Percentiles rank a stretch among this genome's conserved stretches.
Evolutionary conservation across 768 basidiomycete species (phyloP).

Genomic region (Dentipellis fragilis): DNA sequence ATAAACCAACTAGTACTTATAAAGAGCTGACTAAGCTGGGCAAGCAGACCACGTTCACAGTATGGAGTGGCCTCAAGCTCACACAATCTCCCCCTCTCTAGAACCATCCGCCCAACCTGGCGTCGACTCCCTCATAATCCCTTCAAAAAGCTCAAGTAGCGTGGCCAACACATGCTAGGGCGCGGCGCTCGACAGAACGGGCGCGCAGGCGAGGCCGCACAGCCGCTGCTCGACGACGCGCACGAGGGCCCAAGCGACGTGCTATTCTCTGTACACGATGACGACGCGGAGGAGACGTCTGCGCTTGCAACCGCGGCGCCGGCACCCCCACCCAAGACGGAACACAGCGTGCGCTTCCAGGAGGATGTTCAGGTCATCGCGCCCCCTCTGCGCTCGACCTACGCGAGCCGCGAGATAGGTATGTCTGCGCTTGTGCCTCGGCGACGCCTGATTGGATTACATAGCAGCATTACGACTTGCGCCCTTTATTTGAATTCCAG

Average conservation of each 20-base stretch:
- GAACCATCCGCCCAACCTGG: too few species aligned
- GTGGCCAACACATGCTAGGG: slow-evolving; percentile 6
- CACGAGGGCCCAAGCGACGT: slow-evolving; percentile 22
- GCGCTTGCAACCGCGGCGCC: slow-evolving; percentile 14
- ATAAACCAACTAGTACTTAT: too few species aligned
- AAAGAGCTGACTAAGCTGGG: too few species aligned
- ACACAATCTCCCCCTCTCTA: too few species aligned
- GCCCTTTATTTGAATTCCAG: slow-evolving; percentile 25
- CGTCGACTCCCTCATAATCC: too few species aligned
- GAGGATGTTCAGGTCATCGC: slow-evolving; percentile 63
- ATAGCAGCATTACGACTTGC: slow-evolving; percentile 4
- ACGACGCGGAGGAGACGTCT: slow-evolving; percentile 24
- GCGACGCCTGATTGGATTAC: not conserved
- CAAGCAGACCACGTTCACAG: too few species aligned
- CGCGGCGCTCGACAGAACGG: slow-evolving; percentile 8
- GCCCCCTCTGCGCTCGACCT: slow-evolving; percentile 61
- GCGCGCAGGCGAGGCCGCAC: slow-evolving; percentile 31
- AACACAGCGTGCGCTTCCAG: slow-evolving; percentile 44
- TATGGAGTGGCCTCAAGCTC: too few species aligned
- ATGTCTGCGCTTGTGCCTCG: slow-evolving; percentile 26
- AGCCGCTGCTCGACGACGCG: slow-evolving; percentile 50
- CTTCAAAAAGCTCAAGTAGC: too few species aligned
- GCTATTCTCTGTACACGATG: slow-evolving; percentile 45
- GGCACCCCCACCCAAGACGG: slow-evolving; percentile 6
- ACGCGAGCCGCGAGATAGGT: slow-evolving; percentile 76